phyloP scores from a whole-genome alignment of 2,329 filamentous ascomycete genomes.

The Incumbomyces lentus region DNA sequence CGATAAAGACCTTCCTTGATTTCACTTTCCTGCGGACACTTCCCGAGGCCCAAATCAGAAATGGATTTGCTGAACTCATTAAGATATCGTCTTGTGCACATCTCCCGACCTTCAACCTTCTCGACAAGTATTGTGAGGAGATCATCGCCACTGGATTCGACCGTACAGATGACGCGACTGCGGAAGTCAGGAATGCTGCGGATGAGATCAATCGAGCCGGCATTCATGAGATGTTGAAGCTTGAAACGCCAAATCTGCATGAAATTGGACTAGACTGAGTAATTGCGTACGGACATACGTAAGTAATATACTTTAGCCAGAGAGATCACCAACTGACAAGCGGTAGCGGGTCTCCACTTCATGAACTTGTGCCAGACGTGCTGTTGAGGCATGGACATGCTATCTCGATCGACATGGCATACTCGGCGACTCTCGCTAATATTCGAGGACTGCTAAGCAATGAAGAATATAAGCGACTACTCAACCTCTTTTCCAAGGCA shows the following conservation, averaged over 20 bases:
- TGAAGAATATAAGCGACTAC: constrained; percentile 50
- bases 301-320: constrained; percentile 22
- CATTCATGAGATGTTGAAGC: constrained; percentile 62
- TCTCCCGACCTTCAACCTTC: constrained; percentile 53
- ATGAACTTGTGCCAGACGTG: constrained; percentile 58
- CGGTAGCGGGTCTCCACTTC: constrained; percentile 56
- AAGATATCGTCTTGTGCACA: constrained; percentile 66
- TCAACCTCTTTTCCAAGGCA: constrained; percentile 59
- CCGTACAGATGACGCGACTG: constrained; percentile 44
- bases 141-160: constrained; percentile 57
- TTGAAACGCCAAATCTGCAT: constrained; percentile 63
- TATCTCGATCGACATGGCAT: constrained; percentile 68
- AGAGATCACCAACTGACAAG: constrained; percentile 9
- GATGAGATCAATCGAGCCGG: constrained; percentile 59
- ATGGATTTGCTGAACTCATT: constrained; percentile 65
- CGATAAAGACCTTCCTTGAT: constrained; percentile 62
- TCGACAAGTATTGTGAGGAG: constrained; percentile 60
- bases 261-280: constrained; percentile 63
- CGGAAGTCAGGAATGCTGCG: constrained; percentile 50
- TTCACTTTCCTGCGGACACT: constrained; percentile 62
- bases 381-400: constrained; percentile 63
- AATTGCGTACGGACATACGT: constrained; percentile 64
- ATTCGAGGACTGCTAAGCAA: constrained; percentile 50
- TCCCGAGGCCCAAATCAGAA: constrained; percentile 57
- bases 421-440: constrained; percentile 58